Evolutionary conservation across 2,329 filamentous ascomycete species (phyloP), one percentile per base, ranked within the genome.

Genomic region (Phyllosticta capitalensis): DNA sequence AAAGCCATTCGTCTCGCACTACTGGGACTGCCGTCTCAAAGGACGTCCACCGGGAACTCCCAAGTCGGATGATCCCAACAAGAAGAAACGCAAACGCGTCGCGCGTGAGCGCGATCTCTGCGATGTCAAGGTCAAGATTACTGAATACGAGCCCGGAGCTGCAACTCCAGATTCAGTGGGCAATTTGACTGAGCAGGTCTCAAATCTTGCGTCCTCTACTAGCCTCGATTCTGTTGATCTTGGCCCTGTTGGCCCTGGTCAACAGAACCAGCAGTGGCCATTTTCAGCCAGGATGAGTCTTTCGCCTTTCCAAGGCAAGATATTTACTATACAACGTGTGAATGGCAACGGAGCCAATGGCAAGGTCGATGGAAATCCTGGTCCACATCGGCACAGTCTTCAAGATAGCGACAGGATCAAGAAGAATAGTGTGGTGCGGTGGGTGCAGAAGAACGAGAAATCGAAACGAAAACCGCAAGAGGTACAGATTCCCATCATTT

Each of bases 111-210:
- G 87, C 12, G 87, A 91, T 73, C 78, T 91, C n/a, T 92, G 89
- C 70, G 88, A 92, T 71, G 88, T 92, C 64, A 92, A 92, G 74
- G 90, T 92, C 71, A 92, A 91, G 71, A 89, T 92, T 61, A 90
- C 87, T 2, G 88, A 92, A 71, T 89, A 89, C 73, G 86, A 60
- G n/a, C 49, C 59, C 12, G 59, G 59, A 38, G 51, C 59, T 17
- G 54, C 59, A 10, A 45, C 59, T 33, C 33, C 30, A 19, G 59
- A 60, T 12, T 49, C 55, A 33, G 52, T 57, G 0, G 59, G 56
- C 14, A n/a, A 52, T 1, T 28, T 54, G 52, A 59, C 56, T n/a
- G 58, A 55, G 28, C 52, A 33, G 24, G 38, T 30, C 9, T 9
- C 38, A 9, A n/a, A 10, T 3, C 12, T 10, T 14, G 20, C 56